Evolutionary conservation across 2,329 filamentous ascomycete genomes (phyloP).

Genomic region (Trichoderma gracile): DNA sequence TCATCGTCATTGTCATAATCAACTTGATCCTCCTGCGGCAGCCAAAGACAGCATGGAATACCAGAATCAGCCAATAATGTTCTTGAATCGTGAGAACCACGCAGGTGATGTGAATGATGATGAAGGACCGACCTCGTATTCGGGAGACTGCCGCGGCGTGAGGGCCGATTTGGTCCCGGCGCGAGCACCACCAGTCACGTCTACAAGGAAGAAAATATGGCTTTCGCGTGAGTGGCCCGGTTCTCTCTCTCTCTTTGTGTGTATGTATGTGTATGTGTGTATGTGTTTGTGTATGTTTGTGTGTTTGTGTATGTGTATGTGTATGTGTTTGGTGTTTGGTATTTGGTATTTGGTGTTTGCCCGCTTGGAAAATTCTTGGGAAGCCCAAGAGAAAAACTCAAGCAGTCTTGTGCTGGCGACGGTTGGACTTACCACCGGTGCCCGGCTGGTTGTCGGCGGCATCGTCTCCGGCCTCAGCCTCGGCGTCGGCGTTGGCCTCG

Average conservation of each 20-base stretch:
- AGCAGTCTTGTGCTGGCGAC: conserved; percentile 10
- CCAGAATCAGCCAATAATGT: conserved; percentile 35
- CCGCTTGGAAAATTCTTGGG: too few relatives aligned
- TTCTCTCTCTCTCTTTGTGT: conserved; percentile 2
- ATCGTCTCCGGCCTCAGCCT: conserved; percentile 23
- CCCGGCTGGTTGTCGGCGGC: conserved; percentile 14
- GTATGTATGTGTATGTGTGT: too few relatives aligned
- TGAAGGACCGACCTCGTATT: conserved; percentile 35
- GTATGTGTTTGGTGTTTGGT: too few relatives aligned
- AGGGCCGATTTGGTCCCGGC: conserved; percentile 9
- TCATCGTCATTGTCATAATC: conserved; percentile 27
- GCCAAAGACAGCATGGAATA: conserved; percentile 10
- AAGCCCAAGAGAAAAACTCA: background rate
- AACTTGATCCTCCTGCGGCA: conserved; percentile 30
- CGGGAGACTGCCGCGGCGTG: conserved; percentile 26
- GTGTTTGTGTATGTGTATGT: too few relatives aligned
- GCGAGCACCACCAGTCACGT: conserved; percentile 18
- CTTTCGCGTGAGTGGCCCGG: conserved; percentile 18
- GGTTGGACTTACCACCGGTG: conserved; percentile 23
- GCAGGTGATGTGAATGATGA: conserved; percentile 25
- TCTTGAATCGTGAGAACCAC: conserved; percentile 31
- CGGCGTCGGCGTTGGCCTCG: conserved; percentile 28
- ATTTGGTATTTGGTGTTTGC: too few relatives aligned
- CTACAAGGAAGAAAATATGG: conserved; percentile 12
- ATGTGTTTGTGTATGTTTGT: too few relatives aligned